Evolutionary conservation across 139 green algal species (phyloP), one percentile per base, ranked within the genome.

Genomic region (Coccomyxa sp.): DNA sequence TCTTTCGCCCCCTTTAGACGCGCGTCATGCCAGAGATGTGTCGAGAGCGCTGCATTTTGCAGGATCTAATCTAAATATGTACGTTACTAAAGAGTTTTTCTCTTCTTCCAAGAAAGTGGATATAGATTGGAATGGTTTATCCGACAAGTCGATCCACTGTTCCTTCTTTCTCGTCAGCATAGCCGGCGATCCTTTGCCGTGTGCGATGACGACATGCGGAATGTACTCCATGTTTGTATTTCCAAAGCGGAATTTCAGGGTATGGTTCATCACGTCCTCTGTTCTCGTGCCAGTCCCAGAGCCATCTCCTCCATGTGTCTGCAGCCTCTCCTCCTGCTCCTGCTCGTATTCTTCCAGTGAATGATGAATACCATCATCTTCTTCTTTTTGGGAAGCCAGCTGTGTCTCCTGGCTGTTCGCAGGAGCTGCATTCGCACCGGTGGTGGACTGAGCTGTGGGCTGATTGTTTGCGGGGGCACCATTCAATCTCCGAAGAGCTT

Each of bases 141-240:
- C 44, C 44, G 44, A 58, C 44, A 58, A 27, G 44, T 58, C 44
- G 14, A 58, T 58, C 44, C 44, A 58, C 44, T 58, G 44, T 58
- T 58, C 44, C 44, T 58, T 58, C 44, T 58, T 58, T 58, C 44
- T 58, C 44, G 44, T 58, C 44, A 58, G 44, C 44, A 58, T 58
- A 58, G 44, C 44, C 44, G 44, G 44, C 44, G 44, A 58, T 58
- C 44, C 44, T 58, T 58, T 58, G 44, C 44, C 44, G 14, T 58
- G 44, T 58, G 44, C 44, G 44, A 58, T 58, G 44, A 58, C 44
- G 44, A 58, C 44, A 58, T 58, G 44, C 44, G 44, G 44, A 58
- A 58, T 14, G 14, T 58, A 58, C 44, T 58, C 44, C 44, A 58
- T 27, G 44, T 27, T 14, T 58, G 14, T 14, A 58, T 58, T 58